Percentiles rank a stretch among this genome's conserved stretches.
Evolutionary conservation across 2,329 filamentous ascomycete genomes (phyloP).

Genomic region (Didymella pinodella): DNA sequence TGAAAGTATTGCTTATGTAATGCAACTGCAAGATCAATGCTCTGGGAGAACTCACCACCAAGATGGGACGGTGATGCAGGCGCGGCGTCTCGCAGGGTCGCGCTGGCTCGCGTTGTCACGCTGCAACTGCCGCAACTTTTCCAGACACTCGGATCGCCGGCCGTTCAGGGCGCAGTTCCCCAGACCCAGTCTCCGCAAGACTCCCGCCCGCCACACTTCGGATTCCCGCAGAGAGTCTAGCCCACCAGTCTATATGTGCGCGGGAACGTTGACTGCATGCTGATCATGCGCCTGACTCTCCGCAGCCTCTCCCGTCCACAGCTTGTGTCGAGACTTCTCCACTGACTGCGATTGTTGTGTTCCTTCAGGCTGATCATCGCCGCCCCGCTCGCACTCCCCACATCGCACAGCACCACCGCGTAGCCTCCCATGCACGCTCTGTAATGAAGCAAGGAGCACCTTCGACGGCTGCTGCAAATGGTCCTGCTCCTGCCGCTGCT

Average conservation of each 20-base stretch:
- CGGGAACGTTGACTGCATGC: constrained; percentile 16
- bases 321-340: constrained; percentile 22
- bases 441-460: constrained; percentile 48
- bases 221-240: constrained; percentile 6
- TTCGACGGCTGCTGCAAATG: constrained; percentile 34
- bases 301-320: constrained; percentile 18
- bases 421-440: constrained; percentile 23
- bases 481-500: constrained; percentile 31
- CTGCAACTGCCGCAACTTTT: constrained; percentile 6
- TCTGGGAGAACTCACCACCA: background rate
- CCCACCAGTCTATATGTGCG: constrained; percentile 16
- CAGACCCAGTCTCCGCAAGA: constrained; percentile 12
- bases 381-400: constrained; percentile 25
- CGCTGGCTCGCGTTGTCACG: constrained; percentile 8
- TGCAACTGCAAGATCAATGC: background rate
- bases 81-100: background rate
- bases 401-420: constrained; percentile 22
- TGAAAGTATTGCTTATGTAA: background rate
- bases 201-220: constrained; percentile 6
- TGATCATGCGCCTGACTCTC: constrained; percentile 35
- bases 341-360: constrained; percentile 1
- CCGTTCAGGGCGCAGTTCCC: background rate
- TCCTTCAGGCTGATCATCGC: background rate
- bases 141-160: constrained; percentile 7
- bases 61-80: background rate